Conservation (phyloP, 129 eudicot species). For the Sambucus nigra region DNA sequence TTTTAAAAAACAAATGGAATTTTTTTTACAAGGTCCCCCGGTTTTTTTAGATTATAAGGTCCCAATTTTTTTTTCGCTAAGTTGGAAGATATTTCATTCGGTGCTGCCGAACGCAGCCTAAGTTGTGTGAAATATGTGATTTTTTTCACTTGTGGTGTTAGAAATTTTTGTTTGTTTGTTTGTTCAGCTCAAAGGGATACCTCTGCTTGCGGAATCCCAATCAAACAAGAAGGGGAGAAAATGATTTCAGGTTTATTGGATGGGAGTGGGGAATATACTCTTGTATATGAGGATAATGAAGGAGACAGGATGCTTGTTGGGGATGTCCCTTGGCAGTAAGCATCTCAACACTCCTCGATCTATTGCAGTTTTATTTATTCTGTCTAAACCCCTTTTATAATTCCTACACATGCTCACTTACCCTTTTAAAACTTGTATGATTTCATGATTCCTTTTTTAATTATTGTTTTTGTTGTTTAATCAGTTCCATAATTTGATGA, state of each 20-base stretch:
- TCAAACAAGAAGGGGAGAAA: slow-evolving; percentile 32
- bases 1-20: too few species aligned
- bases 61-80: too few species aligned
- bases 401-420: not conserved
- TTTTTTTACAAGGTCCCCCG: too few species aligned
- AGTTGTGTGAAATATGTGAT: too few species aligned
- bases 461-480: too few species aligned
- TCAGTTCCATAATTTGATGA: too few species aligned
- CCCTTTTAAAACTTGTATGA: too few species aligned
- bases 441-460: too few species aligned
- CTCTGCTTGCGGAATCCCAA: slow-evolving; percentile 22
- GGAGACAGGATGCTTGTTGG: slow-evolving; percentile 99
- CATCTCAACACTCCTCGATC: slow-evolving; percentile 21
- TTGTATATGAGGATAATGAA: slow-evolving; percentile 95
- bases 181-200: slow-evolving; percentile 62
- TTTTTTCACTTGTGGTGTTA: too few species aligned
- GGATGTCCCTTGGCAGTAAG: slow-evolving; percentile 99
- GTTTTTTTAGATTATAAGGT: too few species aligned
- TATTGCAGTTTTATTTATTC: not conserved
- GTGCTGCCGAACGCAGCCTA: too few species aligned
- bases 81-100: too few species aligned
- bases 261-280: slow-evolving; percentile 87
- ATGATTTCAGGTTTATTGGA: slow-evolving; percentile 61
- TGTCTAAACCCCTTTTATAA: not conserved
- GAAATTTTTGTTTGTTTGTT: slow-evolving; percentile 3